Conservation (phyloP, 768 basidiomycete genomes). For the Naematelia aurantialba region DNA sequence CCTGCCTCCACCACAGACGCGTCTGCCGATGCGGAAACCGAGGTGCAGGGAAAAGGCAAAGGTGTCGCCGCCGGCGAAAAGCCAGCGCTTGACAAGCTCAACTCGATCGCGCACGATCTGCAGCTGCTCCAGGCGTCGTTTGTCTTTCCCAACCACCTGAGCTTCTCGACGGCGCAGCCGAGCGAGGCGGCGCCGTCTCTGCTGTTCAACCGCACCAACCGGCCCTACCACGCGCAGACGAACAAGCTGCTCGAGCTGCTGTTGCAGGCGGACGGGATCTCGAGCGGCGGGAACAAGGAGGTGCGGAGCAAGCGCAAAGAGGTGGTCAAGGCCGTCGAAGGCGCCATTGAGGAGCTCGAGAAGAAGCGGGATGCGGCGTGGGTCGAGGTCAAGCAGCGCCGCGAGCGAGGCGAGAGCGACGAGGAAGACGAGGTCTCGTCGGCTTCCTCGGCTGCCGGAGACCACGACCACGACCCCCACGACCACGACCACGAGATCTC, state of each 20-base stretch:
- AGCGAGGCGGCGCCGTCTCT: constrained; percentile 47
- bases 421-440: constrained; percentile 16
- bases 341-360: constrained; percentile 56
- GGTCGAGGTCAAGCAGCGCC: constrained; percentile 23
- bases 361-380: constrained; percentile 31
- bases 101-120: constrained; percentile 30
- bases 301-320: constrained; percentile 58
- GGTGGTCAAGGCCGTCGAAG: constrained; percentile 61
- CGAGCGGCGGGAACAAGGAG: constrained; percentile 60
- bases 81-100: constrained; percentile 24
- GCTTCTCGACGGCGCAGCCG: constrained; percentile 21
- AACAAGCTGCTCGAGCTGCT: constrained; percentile 64
- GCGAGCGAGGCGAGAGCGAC: constrained; percentile 29
- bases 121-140: constrained; percentile 21
- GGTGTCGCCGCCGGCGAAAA: constrained; percentile 2
- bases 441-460: constrained; percentile 15
- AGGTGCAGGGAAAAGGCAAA: neutral
- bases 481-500: neutral
- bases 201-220: constrained; percentile 63
- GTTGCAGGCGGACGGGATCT: constrained; percentile 65
- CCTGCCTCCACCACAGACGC: constrained; percentile 13
- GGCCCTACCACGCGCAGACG: constrained; percentile 61
- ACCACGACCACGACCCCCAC: constrained; percentile 15
- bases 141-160: constrained; percentile 31
- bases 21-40: constrained; percentile 7